phyloP scores from a whole-genome alignment of 108 stramenopile species.

The Skeletonema costatum region DNA sequence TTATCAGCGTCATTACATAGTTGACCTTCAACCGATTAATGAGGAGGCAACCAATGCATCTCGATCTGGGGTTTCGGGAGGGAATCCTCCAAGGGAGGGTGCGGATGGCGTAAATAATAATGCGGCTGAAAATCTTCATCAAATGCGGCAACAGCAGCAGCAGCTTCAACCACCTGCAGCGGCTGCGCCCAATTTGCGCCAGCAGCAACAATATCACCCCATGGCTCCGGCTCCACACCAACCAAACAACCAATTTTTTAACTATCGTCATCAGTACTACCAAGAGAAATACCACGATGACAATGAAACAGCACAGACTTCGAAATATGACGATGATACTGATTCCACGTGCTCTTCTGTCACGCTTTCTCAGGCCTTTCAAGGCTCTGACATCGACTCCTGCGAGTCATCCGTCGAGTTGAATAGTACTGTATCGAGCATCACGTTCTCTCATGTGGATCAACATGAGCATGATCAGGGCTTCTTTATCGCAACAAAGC shows the following conservation, averaged over 20 bases:
- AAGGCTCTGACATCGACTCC: slow-evolving; percentile 15
- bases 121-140: background rate
- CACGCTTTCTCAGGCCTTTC: slow-evolving; percentile 45
- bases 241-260: slow-evolving; percentile 13
- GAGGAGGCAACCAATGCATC: slow-evolving; percentile 21
- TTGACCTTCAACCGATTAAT: slow-evolving; percentile 36
- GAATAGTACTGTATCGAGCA: slow-evolving; percentile 35
- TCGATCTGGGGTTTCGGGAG: background rate
- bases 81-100: background rate
- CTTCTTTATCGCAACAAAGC: slow-evolving; percentile 34
- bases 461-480: slow-evolving; percentile 41
- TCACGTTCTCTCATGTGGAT: slow-evolving; percentile 35
- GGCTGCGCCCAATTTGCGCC: background rate
- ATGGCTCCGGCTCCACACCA: background rate
- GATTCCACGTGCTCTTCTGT: slow-evolving; percentile 48
- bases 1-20: slow-evolving; percentile 15
- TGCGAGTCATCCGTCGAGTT: slow-evolving; percentile 14
- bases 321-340: slow-evolving; percentile 10
- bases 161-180: background rate
- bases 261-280: slow-evolving; percentile 44
- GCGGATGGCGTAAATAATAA: background rate
- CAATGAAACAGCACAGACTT: background rate
- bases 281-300: slow-evolving; percentile 39
- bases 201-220: background rate
- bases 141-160: background rate